phyloP scores from a whole-genome alignment of 345 rosid genomes.

The Moringa oleifera region DNA sequence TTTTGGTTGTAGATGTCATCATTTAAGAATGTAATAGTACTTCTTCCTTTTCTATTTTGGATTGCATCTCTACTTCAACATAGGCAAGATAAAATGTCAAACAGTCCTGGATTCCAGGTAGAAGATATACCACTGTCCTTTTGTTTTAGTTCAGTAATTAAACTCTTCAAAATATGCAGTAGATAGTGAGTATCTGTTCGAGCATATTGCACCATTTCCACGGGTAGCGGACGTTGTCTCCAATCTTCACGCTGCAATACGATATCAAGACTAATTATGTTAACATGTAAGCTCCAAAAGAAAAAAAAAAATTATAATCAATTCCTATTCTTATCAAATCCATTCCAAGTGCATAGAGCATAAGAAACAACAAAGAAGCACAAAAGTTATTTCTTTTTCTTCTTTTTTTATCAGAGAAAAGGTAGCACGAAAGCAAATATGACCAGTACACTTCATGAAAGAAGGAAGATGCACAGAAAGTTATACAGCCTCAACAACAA shows the following conservation, averaged over 20 bases:
- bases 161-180: constrained; percentile 54
- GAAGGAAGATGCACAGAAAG: no score
- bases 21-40: not conserved
- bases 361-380: no score
- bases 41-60: not conserved
- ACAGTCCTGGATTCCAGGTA: not conserved
- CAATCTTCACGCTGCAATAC: constrained; percentile 85
- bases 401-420: no score
- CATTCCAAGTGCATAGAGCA: not conserved
- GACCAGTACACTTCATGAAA: no score
- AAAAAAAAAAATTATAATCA: no score
- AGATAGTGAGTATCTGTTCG: constrained; percentile 83
- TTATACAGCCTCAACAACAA: constrained; percentile 11
- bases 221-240: constrained; percentile 89
- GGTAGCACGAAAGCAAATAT: no score
- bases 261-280: constrained; percentile 12
- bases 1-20: not conserved
- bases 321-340: no score
- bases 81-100: constrained; percentile 11
- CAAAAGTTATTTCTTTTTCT: no score
- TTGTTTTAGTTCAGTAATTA: constrained; percentile 63
- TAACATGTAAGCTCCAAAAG: not conserved
- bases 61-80: constrained; percentile 1
- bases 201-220: constrained; percentile 78
- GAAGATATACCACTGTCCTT: constrained; percentile 47